Evolutionary conservation across 257 asterid species (phyloP), one percentile per base, ranked within the genome.

Genomic region (Eustoma russellianum): DNA sequence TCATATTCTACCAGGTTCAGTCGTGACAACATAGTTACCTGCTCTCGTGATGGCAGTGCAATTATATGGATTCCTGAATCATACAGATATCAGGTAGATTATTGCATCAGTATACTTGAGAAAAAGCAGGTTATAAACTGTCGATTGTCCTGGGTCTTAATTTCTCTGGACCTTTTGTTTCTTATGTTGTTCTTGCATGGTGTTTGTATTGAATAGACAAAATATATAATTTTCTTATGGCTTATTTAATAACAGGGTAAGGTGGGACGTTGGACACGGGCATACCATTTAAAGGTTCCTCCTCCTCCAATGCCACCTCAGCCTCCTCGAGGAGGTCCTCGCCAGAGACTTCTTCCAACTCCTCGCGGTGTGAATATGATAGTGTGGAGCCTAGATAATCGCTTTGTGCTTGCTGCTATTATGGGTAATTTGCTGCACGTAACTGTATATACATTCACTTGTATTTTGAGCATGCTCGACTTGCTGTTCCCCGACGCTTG

Each of bases 41-140:
- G 98, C 64, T 91, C 98, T 17, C 95, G 96, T 30, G 98, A 91
- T 73, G 98, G 98, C 55, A 91, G 96, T 84, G 98, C 98, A 69
- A 91, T 91, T 55, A 91, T 91, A 62, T 91, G 98, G 98, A 79
- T 75, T 41, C 94, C 94, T 55, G 80, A 77, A 77, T 79, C 85
- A 49, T 83, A 83, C 65, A 84, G 90, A 78, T 78, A 79, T 53
- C 92, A 80, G 80, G 98, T 87, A 72, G 78, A 83, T 78, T 69
- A 60, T 69, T 71, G 61, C 63, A 46, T 41, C 18, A 54, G 13
- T 24, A 9, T 35, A 16, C 7, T 35, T 54, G n/a, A 15, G 48
- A 47, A 18, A 47, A 48, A 19, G 35, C 46, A 34, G 11, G 24
- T 53, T 12, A 2, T 46, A 33, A 10, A 33, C 18, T 30, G 33